phyloP scores from a whole-genome alignment of 495 filamentous ascomycete genomes.

The Trichoderma gamsii region DNA sequence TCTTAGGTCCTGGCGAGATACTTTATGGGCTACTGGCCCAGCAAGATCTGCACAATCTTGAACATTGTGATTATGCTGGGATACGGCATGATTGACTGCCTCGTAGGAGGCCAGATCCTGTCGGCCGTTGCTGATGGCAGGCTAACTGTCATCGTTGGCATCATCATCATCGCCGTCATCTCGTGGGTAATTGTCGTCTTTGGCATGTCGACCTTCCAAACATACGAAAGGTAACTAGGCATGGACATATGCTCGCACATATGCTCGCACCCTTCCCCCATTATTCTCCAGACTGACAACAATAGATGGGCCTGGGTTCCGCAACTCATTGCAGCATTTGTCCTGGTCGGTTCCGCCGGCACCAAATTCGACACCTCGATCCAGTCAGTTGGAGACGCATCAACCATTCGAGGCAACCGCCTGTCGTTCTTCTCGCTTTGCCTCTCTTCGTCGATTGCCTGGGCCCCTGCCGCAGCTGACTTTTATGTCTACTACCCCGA shows the following conservation, averaged over 20 bases:
- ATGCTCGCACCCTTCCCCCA: slow-evolving; percentile 17
- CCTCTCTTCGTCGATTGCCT: slow-evolving; percentile 22
- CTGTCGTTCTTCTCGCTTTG: slow-evolving; percentile 26
- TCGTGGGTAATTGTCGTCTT: slow-evolving; percentile 65
- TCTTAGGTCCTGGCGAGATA: slow-evolving; percentile 60
- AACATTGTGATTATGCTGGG: slow-evolving; percentile 68
- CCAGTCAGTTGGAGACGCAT: slow-evolving; percentile 21
- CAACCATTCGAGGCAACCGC: slow-evolving; percentile 24
- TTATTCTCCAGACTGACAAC: slow-evolving; percentile 8
- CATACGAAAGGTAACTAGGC: slow-evolving; percentile 55
- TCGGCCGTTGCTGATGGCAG: slow-evolving; percentile 60
- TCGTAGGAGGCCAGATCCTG: slow-evolving; percentile 69
- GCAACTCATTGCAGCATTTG: slow-evolving; percentile 57
- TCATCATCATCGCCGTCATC: slow-evolving; percentile 62
- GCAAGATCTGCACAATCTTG: slow-evolving; percentile 64
- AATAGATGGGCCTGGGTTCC: slow-evolving; percentile 61
- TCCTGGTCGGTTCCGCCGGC: slow-evolving; percentile 62
- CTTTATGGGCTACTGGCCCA: slow-evolving; percentile 76
- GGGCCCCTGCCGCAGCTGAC: slow-evolving; percentile 53
- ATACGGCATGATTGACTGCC: slow-evolving; percentile 63
- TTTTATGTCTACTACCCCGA: slow-evolving; percentile 61
- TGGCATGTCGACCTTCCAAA: slow-evolving; percentile 65
- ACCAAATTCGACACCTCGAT: slow-evolving; percentile 54
- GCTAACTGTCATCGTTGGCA: slow-evolving; percentile 65
- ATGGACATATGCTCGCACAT: background rate